These are phyloP conservation scores for Acacia pycnantha DNA, from an alignment of 331 rosid species.

Conservation along the genomic window DNA sequence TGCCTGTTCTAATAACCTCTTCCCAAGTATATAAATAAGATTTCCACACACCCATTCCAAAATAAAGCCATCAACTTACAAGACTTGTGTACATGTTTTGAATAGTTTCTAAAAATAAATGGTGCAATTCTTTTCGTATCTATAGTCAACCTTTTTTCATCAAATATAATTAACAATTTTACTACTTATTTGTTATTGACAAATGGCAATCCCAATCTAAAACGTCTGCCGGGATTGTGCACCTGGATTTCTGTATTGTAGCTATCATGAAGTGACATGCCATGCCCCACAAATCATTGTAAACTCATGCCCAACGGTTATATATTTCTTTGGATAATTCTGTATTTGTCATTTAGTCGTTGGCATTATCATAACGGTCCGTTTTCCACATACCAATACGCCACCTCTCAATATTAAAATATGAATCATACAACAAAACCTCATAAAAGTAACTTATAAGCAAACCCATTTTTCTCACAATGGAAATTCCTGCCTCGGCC, in stretches of 20 bases:
- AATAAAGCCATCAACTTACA: neutral
- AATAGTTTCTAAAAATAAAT: neutral
- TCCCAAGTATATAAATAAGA: neutral
- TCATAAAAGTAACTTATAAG: neutral
- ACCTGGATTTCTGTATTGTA: neutral
- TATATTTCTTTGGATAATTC: conserved; percentile 33
- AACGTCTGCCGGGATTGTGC: neutral
- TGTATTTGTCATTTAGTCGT: neutral
- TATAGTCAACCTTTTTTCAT: neutral
- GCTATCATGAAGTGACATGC: conserved; percentile 14
- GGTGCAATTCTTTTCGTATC: neutral
- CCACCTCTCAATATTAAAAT: neutral
- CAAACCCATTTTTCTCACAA: neutral
- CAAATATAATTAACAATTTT: neutral
- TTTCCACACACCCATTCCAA: neutral
- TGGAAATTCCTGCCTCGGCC: conserved; percentile 23
- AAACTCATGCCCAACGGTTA: conserved; percentile 42
- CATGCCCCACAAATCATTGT: neutral
- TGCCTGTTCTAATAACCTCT: neutral
- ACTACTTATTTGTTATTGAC: neutral
- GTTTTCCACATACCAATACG: conserved; percentile 24
- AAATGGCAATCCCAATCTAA: neutral
- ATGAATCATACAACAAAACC: neutral
- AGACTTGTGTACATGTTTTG: neutral
- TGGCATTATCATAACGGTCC: conserved; percentile 38